phyloP scores from a whole-genome alignment of 2,329 filamentous ascomycete genomes.

The Escovopsis sp. region DNA sequence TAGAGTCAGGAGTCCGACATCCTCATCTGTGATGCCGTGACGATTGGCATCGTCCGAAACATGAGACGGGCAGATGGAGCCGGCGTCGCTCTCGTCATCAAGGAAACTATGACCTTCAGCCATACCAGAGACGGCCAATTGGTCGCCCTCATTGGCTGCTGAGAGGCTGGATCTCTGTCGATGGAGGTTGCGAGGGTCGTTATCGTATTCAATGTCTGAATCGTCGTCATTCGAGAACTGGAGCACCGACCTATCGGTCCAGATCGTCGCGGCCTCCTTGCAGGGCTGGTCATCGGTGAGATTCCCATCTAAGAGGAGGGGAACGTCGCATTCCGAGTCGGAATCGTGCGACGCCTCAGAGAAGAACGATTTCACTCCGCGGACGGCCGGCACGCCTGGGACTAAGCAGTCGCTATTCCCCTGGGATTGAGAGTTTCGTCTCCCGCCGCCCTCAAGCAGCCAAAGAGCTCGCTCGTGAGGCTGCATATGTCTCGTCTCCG shows the following conservation, averaged over 20 bases:
- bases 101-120: constrained; percentile 28
- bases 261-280: constrained; percentile 26
- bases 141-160: constrained; percentile 24
- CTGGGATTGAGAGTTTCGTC: background rate
- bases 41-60: constrained; percentile 32
- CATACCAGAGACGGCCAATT: constrained; percentile 14
- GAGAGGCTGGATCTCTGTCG: constrained; percentile 29
- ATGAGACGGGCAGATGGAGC: constrained; percentile 46
- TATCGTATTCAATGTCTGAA: constrained; percentile 9
- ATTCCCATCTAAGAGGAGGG: constrained; percentile 60
- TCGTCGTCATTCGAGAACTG: constrained; percentile 25
- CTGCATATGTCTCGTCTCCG: background rate
- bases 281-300: constrained; percentile 34
- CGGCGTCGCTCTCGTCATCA: constrained; percentile 34
- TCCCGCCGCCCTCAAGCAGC: background rate
- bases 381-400: constrained; percentile 5
- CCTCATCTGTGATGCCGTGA: constrained; percentile 26
- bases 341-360: constrained; percentile 55
- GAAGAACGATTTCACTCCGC: constrained; percentile 30
- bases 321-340: constrained; percentile 40
- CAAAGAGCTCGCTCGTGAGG: background rate
- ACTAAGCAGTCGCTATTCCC: background rate
- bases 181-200: constrained; percentile 2
- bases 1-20: constrained; percentile 10
- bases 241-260: constrained; percentile 40